Base-by-base conservation (phyloP, 306 rosid species). In the Hippophae gyantsensis region DNA sequence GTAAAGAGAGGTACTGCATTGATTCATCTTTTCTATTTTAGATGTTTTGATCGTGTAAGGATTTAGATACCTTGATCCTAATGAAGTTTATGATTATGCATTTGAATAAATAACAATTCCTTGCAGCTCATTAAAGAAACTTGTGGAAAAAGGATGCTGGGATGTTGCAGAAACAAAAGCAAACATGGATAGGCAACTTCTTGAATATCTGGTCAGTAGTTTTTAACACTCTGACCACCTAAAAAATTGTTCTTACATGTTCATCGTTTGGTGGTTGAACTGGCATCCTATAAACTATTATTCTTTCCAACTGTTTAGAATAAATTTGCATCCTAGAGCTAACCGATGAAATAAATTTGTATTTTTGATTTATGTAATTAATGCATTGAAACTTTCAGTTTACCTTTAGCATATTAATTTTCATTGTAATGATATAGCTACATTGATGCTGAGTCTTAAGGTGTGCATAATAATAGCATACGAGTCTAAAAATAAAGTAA, bases 61-160 rank as follows among this genome's bases (percentile, higher is more conserved):
- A 32, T 32, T 32, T 32, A 32, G 38, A 32, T 32, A 46, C 38
- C 38, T 32, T 56, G 38, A 32, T 69, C 72, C 10, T 58, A 2
- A 52, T 43, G 69, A 56, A 25, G 66, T 32, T 32, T 32, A 32
- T 32, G 38, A 26, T 63, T 57, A 50, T 74, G 70, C 54, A 58
- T 56, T 61, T 54, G 58, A 66, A 58, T 40, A 65, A 45, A 62
- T 46, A 44, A 42, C 51, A 47, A 32, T 74, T 64, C 59, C 73
- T 72, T 57, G 59, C 84, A 92, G 99, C 73, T 74, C 95, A 53
- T 67, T 92, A 46, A 92, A 86, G 81, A 82, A 74, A 74, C 69
- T 92, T 58, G 99, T 88, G n/a, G 97, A 84, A 80, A 92, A 92
- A 63, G 99, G 99, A 75, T 78, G 86, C 66, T 92, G 99, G 99